phyloP scores from a whole-genome alignment of 495 filamentous ascomycete species.

The Penicillium silybi region DNA sequence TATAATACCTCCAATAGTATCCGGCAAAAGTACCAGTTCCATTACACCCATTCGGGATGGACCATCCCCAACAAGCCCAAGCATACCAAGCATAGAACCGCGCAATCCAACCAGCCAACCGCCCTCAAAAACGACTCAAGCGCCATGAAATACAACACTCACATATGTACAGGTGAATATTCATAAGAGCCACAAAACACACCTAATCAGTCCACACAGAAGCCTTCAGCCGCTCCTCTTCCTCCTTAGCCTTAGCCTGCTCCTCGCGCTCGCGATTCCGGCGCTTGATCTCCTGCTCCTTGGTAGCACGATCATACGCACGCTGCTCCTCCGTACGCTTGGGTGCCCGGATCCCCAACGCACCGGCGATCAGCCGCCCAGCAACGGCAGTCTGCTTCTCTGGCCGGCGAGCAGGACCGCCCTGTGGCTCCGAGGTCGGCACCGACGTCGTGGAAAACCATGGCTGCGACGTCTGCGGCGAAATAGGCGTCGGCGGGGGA shows the following conservation, averaged over 20 bases:
- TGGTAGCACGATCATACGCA: constrained; percentile 78
- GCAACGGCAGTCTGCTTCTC: constrained; percentile 94
- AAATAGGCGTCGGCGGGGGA: constrained; percentile 59
- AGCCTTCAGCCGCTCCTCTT: constrained; percentile 65
- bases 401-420: constrained; percentile 48
- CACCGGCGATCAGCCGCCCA: constrained; percentile 83
- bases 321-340: constrained; percentile 82
- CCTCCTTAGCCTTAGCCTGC: constrained; percentile 58
- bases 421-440: constrained; percentile 21
- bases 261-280: constrained; percentile 69
- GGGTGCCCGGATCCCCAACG: constrained; percentile 75
- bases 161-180: constrained; percentile 11
- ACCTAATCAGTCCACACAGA: constrained; percentile 79
- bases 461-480: constrained; percentile 39
- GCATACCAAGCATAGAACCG: too few species aligned
- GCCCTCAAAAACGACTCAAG: not conserved
- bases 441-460: constrained; percentile 12
- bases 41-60: not conserved
- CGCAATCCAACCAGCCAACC: not conserved
- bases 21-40: not conserved
- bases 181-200: not conserved
- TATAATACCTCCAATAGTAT: not conserved
- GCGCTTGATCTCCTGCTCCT: constrained; percentile 79
- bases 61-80: not conserved
- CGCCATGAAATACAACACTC: constrained; percentile 1